Evolutionary conservation across 176 grass and related monocot genomes (phyloP), one percentile per base, ranked within the genome.

Genomic region (Musa troglodytarum): DNA sequence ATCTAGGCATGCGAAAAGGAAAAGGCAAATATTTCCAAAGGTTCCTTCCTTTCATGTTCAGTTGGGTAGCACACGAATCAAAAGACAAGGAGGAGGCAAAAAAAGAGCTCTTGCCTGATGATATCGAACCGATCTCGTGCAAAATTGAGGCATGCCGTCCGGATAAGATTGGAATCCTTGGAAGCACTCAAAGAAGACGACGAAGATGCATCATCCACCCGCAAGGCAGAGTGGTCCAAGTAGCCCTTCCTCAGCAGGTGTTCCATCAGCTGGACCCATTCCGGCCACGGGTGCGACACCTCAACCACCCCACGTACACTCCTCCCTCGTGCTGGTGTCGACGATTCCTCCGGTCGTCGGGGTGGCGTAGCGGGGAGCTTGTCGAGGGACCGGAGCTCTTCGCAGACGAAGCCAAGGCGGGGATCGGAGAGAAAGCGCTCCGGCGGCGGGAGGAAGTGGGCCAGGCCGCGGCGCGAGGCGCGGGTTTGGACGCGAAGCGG

Each of bases 131-230:
- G 90, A 3, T 98, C 86, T 52, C 90, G 90, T 2, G 77, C 94
- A 43, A 98, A 98, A 73, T 89, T 89, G 70, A 98, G 86, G 73
- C 94, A 98, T 9, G 90, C 95, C 68, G 93, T 99, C 82, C 91
- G 89, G 78, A 94, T 67, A 80, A 65, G 81, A 81, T 94, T 94
- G 29, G 49, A 65, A 20, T 89, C 84, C 65, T 51, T 83, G 16
- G 53, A 49, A 17, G 62, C 54, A 55, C 85, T 74, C 21, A 64
- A 63, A 22, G 86, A 76, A 1, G 24, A 14, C 66, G 63, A 22
- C 28, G 10, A 50, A 63, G 61, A 61, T 8, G 74, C 54, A 16
- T 51, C 51, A 13, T 9, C 6, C 34, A 53, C n/a, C 79, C 3
- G 63, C 71, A n/a, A 59, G 28, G 25, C 14, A n/a, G 59, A 11